Conservation (phyloP, 2,329 filamentous ascomycete species). For the Cercospora berteroae region DNA sequence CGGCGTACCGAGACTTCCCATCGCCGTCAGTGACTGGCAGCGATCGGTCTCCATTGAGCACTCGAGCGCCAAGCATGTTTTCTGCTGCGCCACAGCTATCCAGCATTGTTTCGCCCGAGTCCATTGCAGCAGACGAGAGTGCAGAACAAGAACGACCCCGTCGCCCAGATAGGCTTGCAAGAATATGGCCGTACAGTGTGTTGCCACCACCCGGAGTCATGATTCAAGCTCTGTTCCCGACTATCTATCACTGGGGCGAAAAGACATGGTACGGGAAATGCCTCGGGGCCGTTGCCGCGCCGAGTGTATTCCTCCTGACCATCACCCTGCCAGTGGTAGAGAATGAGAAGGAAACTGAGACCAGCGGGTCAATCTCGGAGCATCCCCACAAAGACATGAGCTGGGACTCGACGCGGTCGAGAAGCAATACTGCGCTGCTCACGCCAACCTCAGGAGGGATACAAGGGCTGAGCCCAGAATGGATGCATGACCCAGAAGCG, state of each 20-base stretch:
- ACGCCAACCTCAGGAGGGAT: conserved; percentile 15
- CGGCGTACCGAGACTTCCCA: conserved; percentile 56
- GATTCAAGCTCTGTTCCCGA: conserved; percentile 77
- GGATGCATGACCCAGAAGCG: conserved; percentile 18
- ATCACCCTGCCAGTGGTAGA: conserved; percentile 91
- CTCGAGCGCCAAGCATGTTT: conserved; percentile 54
- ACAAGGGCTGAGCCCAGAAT: conserved; percentile 20
- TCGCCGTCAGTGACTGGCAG: conserved; percentile 44
- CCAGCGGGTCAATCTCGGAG: neutral
- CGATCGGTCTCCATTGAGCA: conserved; percentile 23
- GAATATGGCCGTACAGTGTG: conserved; percentile 77
- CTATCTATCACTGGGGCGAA: conserved; percentile 73
- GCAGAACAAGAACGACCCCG: conserved; percentile 27
- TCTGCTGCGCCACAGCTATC: conserved; percentile 45
- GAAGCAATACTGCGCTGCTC: conserved; percentile 19
- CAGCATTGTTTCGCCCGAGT: conserved; percentile 25
- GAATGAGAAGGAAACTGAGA: conserved; percentile 49
- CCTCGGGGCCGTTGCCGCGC: conserved; percentile 77
- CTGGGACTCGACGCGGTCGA: conserved; percentile 19
- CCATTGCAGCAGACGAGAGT: conserved; percentile 39
- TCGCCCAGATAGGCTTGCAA: conserved; percentile 43
- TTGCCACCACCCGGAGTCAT: conserved; percentile 72
- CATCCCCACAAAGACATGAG: conserved; percentile 19
- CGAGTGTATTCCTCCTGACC: conserved; percentile 84
- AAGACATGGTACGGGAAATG: conserved; percentile 85